phyloP scores from a whole-genome alignment of 1,139 yeast species.

The Saccharomyces hybrid region DNA sequence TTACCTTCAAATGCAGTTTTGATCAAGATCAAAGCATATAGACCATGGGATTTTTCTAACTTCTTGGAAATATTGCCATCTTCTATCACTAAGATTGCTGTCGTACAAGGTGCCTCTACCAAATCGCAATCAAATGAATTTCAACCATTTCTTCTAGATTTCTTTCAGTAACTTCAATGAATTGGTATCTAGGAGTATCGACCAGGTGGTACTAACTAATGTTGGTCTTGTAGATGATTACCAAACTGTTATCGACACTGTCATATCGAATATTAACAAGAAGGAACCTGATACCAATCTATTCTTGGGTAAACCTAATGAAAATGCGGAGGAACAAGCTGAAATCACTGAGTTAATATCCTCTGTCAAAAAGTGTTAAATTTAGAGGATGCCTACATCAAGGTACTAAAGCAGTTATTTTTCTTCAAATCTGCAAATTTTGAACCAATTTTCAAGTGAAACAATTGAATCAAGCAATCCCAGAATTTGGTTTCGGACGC shows the following conservation, averaged over 20 bases:
- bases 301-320: conserved; percentile 45
- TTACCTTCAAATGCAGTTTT: conserved; percentile 42
- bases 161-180: conserved; percentile 53
- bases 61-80: conserved; percentile 50
- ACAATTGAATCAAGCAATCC: conserved; percentile 49
- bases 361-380: conserved; percentile 37
- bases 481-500: conserved; percentile 81
- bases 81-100: conserved; percentile 49
- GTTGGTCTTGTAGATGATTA: conserved; percentile 52
- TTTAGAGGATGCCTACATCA: conserved; percentile 72
- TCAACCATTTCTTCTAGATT: conserved; percentile 68
- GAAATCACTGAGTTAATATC: conserved; percentile 11
- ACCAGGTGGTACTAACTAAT: conserved; percentile 43
- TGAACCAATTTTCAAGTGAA: conserved; percentile 48
- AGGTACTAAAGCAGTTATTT: conserved; percentile 67
- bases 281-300: conserved; percentile 57
- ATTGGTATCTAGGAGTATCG: conserved; percentile 42
- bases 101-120: conserved; percentile 53
- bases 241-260: conserved; percentile 40
- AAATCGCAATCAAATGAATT: conserved; percentile 32
- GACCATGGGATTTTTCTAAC: conserved; percentile 57
- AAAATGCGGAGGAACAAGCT: conserved; percentile 7
- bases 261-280: conserved; percentile 47
- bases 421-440: conserved; percentile 45
- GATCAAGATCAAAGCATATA: conserved; percentile 53